Evolutionary conservation across 2,329 filamentous ascomycete species (phyloP).

Genomic region (Exophiala oligosperma): DNA sequence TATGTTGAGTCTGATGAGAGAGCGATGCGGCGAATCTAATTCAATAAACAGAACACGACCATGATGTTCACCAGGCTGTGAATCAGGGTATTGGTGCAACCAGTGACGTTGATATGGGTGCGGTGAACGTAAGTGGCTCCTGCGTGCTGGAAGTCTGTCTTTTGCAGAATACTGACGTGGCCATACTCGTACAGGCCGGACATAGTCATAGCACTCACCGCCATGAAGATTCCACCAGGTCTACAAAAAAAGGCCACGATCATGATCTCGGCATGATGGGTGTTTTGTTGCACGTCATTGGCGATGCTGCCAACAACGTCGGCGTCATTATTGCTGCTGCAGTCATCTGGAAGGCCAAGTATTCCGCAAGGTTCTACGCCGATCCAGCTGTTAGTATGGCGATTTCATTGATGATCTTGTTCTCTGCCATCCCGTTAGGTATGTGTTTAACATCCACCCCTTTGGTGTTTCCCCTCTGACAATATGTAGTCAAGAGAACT

Average conservation of each 20-base stretch:
- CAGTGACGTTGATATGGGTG: not conserved
- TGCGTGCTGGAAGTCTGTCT: not conserved
- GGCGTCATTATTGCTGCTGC: not conserved
- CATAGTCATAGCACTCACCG: not conserved
- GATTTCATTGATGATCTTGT: conserved; percentile 55
- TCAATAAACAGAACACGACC: not conserved
- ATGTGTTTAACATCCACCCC: not conserved
- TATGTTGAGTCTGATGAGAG: not conserved
- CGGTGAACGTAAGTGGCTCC: not conserved
- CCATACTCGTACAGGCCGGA: not conserved
- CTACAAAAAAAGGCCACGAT: not conserved
- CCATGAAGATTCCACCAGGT: not conserved
- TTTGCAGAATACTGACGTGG: not conserved
- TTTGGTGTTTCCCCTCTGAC: not conserved
- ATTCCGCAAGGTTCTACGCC: not conserved
- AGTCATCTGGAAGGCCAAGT: not conserved
- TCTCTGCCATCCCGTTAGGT: conserved; percentile 61
- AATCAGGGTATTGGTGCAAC: not conserved
- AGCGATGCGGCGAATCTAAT: not conserved
- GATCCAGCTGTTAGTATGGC: not conserved
- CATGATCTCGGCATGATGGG: conserved; percentile 66
- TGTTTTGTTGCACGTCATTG: conserved; percentile 50
- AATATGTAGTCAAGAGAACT: conserved; percentile 49
- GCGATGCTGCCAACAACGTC: conserved; percentile 47
- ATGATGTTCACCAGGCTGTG: not conserved